Percentiles rank a stretch among this genome's conserved stretches.
Conservation (phyloP, 345 rosid species). For the Crucihimalaya himalaica region DNA sequence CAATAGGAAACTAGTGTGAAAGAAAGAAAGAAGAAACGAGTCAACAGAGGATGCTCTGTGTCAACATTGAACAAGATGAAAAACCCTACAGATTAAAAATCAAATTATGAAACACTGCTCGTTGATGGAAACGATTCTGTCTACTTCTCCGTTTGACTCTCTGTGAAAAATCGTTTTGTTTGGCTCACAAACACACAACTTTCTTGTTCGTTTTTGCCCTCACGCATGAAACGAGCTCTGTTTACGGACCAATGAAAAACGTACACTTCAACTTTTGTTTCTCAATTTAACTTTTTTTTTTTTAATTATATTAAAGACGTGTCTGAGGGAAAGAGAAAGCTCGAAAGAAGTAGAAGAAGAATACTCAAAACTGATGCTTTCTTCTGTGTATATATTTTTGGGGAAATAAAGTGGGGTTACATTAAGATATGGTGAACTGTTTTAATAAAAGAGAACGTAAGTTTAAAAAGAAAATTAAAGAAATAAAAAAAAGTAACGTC, state of each 20-base stretch:
- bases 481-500: not conserved
- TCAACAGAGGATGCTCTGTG: slow-evolving; percentile 16
- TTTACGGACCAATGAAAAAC: slow-evolving; percentile 22
- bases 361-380: not conserved
- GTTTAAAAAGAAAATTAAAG: not conserved
- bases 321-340: slow-evolving; percentile 7
- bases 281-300: not conserved
- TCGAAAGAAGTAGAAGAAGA: not conserved
- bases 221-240: slow-evolving; percentile 33
- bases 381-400: slow-evolving; percentile 7
- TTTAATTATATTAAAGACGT: not conserved
- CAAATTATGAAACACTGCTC: no score
- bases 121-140: no score
- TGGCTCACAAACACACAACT: slow-evolving; percentile 38
- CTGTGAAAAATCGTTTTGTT: slow-evolving; percentile 22
- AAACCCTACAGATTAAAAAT: not conserved
- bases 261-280: slow-evolving; percentile 2
- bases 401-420: slow-evolving; percentile 33
- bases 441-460: not conserved
- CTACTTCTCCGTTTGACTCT: not conserved
- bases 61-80: slow-evolving; percentile 29
- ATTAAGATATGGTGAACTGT: slow-evolving; percentile 17
- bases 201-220: slow-evolving; percentile 37
- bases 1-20: not conserved
- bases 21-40: not conserved